phyloP scores from a whole-genome alignment of 2,329 filamentous ascomycete species.

The Amauroascus niger region DNA sequence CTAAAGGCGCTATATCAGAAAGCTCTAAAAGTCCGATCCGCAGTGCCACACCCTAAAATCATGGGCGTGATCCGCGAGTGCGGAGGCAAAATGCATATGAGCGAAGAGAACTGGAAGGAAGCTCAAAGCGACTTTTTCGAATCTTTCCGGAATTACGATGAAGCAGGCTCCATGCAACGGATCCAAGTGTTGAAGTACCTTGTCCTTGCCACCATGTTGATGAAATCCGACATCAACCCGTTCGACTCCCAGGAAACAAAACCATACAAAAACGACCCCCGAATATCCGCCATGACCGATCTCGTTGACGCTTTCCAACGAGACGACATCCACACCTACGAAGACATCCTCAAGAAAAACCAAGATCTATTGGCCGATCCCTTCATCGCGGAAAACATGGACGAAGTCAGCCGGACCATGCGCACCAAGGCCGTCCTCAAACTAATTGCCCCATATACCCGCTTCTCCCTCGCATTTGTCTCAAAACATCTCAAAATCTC shows the following conservation, averaged over 20 bases:
- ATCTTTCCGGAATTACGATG: slow-evolving; percentile 97
- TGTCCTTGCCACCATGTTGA: slow-evolving; percentile 92
- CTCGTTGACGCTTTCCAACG: slow-evolving; percentile 93
- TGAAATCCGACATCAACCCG: slow-evolving; percentile 96
- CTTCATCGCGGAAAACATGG: slow-evolving; percentile 98
- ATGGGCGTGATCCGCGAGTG: slow-evolving; percentile 99
- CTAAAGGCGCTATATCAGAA: slow-evolving; percentile 87
- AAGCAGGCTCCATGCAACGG: slow-evolving; percentile 88
- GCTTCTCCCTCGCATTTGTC: slow-evolving; percentile 81
- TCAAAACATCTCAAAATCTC: slow-evolving; percentile 80
- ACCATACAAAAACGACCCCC: slow-evolving; percentile 89
- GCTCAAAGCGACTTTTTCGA: slow-evolving; percentile 98
- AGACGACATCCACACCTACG: slow-evolving; percentile 87
- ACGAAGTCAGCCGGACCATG: slow-evolving; percentile 97
- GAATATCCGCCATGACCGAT: slow-evolving; percentile 94
- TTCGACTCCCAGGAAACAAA: slow-evolving; percentile 99
- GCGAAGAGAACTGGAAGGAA: slow-evolving; percentile 97
- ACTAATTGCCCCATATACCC: slow-evolving; percentile 86
- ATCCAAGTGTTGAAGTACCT: slow-evolving; percentile 98
- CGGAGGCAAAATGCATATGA: slow-evolving; percentile 99
- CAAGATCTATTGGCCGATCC: slow-evolving; percentile 81
- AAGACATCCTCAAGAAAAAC: slow-evolving; percentile 76
- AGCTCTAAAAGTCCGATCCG: slow-evolving; percentile 85
- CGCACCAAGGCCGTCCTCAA: slow-evolving; percentile 91
- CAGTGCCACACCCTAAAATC: slow-evolving; percentile 94